Percentiles rank a stretch among this genome's conserved stretches.
Conservation (phyloP, 345 rosid species). For the Ricinus communis region DNA sequence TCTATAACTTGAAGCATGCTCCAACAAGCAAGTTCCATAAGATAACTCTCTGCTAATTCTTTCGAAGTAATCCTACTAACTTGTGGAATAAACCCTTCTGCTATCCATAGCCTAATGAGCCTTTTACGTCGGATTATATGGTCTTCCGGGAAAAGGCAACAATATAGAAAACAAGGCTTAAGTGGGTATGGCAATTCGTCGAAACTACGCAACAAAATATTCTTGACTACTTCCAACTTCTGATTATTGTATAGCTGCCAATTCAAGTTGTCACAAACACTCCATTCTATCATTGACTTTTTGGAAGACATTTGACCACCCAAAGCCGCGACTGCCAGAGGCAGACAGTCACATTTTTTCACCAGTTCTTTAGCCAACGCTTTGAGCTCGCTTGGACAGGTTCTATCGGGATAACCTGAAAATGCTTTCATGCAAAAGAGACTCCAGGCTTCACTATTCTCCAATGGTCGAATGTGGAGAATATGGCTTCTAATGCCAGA, state of each 20-base stretch:
- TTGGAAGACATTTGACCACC: conserved; percentile 23
- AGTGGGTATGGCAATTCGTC: conserved; percentile 26
- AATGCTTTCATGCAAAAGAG: conserved; percentile 26
- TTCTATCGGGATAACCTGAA: not conserved
- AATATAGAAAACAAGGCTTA: conserved; percentile 23
- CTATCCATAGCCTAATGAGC: conserved; percentile 37
- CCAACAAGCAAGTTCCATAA: conserved; percentile 37
- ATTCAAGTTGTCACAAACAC: conserved; percentile 27
- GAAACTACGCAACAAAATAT: conserved; percentile 38
- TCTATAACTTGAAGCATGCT: conserved; percentile 40
- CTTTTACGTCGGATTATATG: conserved; percentile 25
- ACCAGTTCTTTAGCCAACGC: not conserved
- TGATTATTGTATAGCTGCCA: conserved; percentile 32
- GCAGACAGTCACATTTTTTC: conserved; percentile 18
- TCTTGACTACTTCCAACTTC: conserved; percentile 28
- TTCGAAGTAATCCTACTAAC: conserved; percentile 15
- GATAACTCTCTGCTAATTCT: conserved; percentile 36
- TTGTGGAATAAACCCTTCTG: conserved; percentile 36
- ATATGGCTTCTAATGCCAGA: not conserved
- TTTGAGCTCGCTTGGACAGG: conserved; percentile 14
- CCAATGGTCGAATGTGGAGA: conserved; percentile 7
- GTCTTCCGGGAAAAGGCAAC: conserved; percentile 34
- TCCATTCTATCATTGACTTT: conserved; percentile 21
- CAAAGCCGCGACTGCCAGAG: conserved; percentile 18
- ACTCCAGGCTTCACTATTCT: conserved; percentile 10